Conservation (phyloP, 129 eudicot species). For the Artemisia annua region DNA sequence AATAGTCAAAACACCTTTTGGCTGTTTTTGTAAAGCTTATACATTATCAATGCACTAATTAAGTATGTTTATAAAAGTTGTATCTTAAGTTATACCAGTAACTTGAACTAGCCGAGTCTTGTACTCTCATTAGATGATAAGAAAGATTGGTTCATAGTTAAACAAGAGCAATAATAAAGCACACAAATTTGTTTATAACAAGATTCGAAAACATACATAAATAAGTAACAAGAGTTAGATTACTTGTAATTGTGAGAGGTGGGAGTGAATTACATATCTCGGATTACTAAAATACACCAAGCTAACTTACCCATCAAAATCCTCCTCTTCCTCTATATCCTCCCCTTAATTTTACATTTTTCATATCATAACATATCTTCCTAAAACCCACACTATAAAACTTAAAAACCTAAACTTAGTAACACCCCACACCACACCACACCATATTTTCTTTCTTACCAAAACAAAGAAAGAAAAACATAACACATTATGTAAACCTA, state of each 20-base stretch:
- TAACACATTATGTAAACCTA: conserved; percentile 8
- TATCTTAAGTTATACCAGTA: too few relatives aligned
- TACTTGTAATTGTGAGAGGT: conserved; percentile 19
- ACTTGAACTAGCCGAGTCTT: too few relatives aligned
- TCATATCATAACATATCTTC: neutral
- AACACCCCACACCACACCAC: neutral
- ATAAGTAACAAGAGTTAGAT: conserved; percentile 8
- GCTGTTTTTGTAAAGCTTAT: too few relatives aligned
- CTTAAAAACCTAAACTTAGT: neutral
- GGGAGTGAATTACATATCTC: conserved; percentile 32
- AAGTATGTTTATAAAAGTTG: too few relatives aligned
- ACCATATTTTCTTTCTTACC: conserved; percentile 16
- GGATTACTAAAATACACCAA: conserved; percentile 32
- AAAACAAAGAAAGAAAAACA: conserved; percentile 32
- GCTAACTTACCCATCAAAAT: conserved; percentile 29
- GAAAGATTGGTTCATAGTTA: neutral
- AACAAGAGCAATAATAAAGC: neutral
- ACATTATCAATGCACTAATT: too few relatives aligned
- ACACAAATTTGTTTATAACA: neutral
- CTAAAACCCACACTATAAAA: conserved; percentile 1
- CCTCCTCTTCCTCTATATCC: conserved; percentile 34
- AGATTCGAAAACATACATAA: neutral
- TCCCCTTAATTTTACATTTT: conserved; percentile 3
- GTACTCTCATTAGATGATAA: neutral
- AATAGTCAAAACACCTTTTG: too few relatives aligned